phyloP scores from a whole-genome alignment of 768 basidiomycete genomes.

The Phanerodontia chrysosporium region DNA sequence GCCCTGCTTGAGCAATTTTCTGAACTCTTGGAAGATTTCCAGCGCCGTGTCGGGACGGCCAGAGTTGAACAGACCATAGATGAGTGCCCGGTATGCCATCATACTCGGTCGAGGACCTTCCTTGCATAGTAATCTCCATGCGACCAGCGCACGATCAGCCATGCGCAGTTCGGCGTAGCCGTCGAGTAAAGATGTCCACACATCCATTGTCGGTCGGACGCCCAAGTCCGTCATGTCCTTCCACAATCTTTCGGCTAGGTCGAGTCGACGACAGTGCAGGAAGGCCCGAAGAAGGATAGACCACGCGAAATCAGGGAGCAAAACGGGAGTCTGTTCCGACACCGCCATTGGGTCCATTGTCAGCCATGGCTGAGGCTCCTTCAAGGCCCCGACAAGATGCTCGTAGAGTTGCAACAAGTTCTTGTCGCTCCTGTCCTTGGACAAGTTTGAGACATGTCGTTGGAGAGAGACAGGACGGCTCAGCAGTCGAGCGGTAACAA shows the following conservation, averaged over 20 bases:
- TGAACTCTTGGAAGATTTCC: conserved; percentile 47
- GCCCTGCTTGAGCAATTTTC: conserved; percentile 27
- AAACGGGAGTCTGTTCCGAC: conserved; percentile 37
- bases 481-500: conserved; percentile 50
- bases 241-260: conserved; percentile 65
- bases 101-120: conserved; percentile 55
- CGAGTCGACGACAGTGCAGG: conserved; percentile 47
- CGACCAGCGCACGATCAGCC: conserved; percentile 46
- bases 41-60: conserved; percentile 50
- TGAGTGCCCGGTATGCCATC: conserved; percentile 64
- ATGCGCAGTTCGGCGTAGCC: conserved; percentile 52
- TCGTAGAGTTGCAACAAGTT: conserved; percentile 47
- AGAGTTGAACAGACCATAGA: conserved; percentile 54
- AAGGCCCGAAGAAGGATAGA: conserved; percentile 63
- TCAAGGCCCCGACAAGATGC: conserved; percentile 46
- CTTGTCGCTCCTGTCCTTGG: conserved; percentile 27
- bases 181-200: conserved; percentile 73
- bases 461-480: conserved; percentile 45
- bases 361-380: conserved; percentile 50
- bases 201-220: conserved; percentile 46
- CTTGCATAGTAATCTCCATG: conserved; percentile 64
- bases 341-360: conserved; percentile 37
- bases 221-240: conserved; percentile 52
- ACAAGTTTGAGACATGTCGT: conserved; percentile 46
- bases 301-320: conserved; percentile 59